phyloP scores from a whole-genome alignment of 495 filamentous ascomycete genomes.

The Polyplosphaeria fusca region DNA sequence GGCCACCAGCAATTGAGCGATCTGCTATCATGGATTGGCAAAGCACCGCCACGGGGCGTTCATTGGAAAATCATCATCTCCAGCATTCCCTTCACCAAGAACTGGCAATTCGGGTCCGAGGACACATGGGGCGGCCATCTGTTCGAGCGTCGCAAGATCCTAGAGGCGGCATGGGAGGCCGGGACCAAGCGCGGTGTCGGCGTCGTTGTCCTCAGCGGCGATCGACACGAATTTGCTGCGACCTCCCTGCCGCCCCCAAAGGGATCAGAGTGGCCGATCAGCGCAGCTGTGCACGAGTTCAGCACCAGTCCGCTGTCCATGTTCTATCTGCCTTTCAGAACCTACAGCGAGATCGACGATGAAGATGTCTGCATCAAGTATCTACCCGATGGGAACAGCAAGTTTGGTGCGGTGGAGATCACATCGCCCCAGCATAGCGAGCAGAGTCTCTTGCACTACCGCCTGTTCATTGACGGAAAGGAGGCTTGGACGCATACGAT shows the following conservation, averaged over 20 bases:
- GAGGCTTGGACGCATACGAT: slow-evolving; percentile 64
- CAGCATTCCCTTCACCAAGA: slow-evolving; percentile 91
- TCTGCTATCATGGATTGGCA: slow-evolving; percentile 70
- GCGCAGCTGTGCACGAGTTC: slow-evolving; percentile 75
- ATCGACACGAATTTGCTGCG: slow-evolving; percentile 92
- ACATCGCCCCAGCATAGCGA: slow-evolving; percentile 47
- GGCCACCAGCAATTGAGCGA: slow-evolving; percentile 74
- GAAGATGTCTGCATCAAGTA: slow-evolving; percentile 78
- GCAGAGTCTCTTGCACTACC: slow-evolving; percentile 66
- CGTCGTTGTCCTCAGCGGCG: slow-evolving; percentile 81
- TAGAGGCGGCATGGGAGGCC: slow-evolving; percentile 88
- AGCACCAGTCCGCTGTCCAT: slow-evolving; percentile 83
- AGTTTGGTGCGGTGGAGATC: slow-evolving; percentile 88
- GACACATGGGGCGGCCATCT: slow-evolving; percentile 96
- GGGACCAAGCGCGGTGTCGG: slow-evolving; percentile 64
- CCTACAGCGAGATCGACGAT: slow-evolving; percentile 72
- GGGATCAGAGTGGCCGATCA: slow-evolving; percentile 52
- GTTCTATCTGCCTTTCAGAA: slow-evolving; percentile 85
- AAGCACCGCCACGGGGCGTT: slow-evolving; percentile 67
- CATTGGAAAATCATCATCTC: slow-evolving; percentile 91
- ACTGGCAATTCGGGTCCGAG: slow-evolving; percentile 77
- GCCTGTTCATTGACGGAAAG: slow-evolving; percentile 75
- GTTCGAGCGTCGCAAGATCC: slow-evolving; percentile 68
- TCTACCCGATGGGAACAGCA: slow-evolving; percentile 79
- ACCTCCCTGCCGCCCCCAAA: slow-evolving; percentile 77